These are phyloP conservation scores for Termitomyces sp. DNA, from an alignment of 768 basidiomycete genomes.

Conservation along the genomic window DNA sequence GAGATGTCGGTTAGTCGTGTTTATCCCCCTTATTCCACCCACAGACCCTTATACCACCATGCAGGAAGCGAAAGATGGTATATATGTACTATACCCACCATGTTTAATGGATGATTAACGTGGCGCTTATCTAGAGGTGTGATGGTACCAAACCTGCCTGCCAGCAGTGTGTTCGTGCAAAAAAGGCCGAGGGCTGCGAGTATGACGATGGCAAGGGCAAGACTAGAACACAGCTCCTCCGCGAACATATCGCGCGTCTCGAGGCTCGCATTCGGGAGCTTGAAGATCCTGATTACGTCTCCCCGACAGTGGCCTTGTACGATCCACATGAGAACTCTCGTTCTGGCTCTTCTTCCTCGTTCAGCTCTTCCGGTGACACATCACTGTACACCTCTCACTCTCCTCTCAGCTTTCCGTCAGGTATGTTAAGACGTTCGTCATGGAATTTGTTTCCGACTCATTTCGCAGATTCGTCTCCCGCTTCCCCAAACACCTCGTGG, in stretches of 20 bases:
- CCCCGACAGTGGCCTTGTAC: conserved; percentile 64
- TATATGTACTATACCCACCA: background rate
- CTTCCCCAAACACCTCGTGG: conserved; percentile 52
- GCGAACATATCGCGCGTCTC: conserved; percentile 70
- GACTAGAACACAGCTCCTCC: conserved; percentile 73
- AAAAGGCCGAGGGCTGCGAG: conserved; percentile 70
- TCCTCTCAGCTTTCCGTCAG: conserved; percentile 43
- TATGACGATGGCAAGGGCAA: conserved; percentile 86
- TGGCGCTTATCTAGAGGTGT: conserved; percentile 49
- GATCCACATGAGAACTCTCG: conserved; percentile 55
- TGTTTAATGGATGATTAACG: background rate
- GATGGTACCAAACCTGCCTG: conserved; percentile 75
- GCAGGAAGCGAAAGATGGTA: conserved; percentile 71
- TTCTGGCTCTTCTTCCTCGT: conserved; percentile 52
- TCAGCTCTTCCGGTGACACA: conserved; percentile 46
- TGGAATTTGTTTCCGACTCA: background rate
- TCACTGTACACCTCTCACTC: conserved; percentile 53
- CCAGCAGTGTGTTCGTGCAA: conserved; percentile 72
- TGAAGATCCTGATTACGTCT: conserved; percentile 67
- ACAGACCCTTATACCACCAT: conserved; percentile 10
- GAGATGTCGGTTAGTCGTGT: conserved; percentile 53
- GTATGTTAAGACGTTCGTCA: conserved; percentile 23
- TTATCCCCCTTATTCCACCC: conserved; percentile 6
- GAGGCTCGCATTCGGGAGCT: conserved; percentile 70
- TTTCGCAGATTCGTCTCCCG: conserved; percentile 31